Conservation (phyloP, 2,329 filamentous ascomycete genomes). For the Alternaria dauci region DNA sequence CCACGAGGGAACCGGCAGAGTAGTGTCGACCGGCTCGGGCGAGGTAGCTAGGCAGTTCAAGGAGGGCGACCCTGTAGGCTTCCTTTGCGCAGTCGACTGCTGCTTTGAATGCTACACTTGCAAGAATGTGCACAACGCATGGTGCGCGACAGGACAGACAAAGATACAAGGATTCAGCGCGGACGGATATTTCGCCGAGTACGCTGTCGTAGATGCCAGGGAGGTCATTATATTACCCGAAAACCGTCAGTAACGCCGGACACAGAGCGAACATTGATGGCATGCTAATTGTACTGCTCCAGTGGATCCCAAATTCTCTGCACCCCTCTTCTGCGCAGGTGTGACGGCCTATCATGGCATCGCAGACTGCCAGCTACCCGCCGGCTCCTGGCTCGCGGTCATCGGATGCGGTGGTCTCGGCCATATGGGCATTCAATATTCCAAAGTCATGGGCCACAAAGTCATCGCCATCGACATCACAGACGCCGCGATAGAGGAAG, state of each 20-base stretch:
- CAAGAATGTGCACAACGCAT: slow-evolving; percentile 39
- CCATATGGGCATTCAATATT: slow-evolving; percentile 45
- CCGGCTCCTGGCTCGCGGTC: slow-evolving; percentile 41
- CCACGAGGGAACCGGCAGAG: slow-evolving; percentile 44
- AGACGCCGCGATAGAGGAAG: slow-evolving; percentile 40
- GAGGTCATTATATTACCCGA: slow-evolving; percentile 40
- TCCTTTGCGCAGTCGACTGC: slow-evolving; percentile 44
- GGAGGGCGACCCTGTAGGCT: slow-evolving; percentile 43
- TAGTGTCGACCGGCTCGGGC: slow-evolving; percentile 36
- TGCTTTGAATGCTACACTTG: slow-evolving; percentile 45
- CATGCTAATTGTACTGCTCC: slow-evolving; percentile 5
- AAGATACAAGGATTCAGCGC: slow-evolving; percentile 43
- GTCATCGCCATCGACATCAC: slow-evolving; percentile 45
- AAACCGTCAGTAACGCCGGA: slow-evolving; percentile 25
- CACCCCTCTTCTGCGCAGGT: slow-evolving; percentile 44
- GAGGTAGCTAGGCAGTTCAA: slow-evolving; percentile 40
- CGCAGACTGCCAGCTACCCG: slow-evolving; percentile 37
- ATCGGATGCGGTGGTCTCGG: slow-evolving; percentile 45
- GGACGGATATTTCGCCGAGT: slow-evolving; percentile 45
- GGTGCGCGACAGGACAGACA: slow-evolving; percentile 40
- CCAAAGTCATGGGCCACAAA: slow-evolving; percentile 45
- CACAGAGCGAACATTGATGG: neutral
- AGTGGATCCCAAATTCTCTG: slow-evolving; percentile 39
- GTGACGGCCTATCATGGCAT: slow-evolving; percentile 44
- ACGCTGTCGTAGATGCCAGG: slow-evolving; percentile 41